Evolutionary conservation across 1,139 yeast genomes (phyloP).

Genomic region (Hansenula sp.): DNA sequence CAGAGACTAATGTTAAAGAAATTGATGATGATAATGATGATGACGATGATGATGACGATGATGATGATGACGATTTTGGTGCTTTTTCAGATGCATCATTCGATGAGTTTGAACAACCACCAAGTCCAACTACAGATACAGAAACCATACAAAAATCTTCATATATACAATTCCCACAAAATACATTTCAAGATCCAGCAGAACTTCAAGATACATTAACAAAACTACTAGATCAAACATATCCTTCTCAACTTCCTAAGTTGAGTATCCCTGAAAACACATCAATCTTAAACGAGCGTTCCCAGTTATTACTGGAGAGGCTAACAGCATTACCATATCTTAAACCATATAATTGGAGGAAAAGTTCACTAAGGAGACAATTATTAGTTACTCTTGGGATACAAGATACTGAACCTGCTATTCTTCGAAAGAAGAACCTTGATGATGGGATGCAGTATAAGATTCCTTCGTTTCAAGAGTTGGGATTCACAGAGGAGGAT

Average conservation of each 20-base stretch:
- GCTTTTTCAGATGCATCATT: constrained; percentile 41
- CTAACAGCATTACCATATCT: constrained; percentile 39
- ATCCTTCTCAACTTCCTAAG: constrained; percentile 8
- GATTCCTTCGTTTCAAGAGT: constrained; percentile 9
- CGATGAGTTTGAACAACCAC: constrained; percentile 27
- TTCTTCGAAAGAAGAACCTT: constrained; percentile 5
- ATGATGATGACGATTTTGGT: constrained; percentile 36
- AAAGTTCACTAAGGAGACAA: constrained; percentile 52
- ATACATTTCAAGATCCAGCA: constrained; percentile 7
- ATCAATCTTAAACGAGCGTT: constrained; percentile 18
- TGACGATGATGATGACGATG: constrained; percentile 17
- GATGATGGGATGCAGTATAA: constrained; percentile 11
- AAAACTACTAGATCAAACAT: constrained; percentile 9
- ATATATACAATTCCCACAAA: constrained; percentile 12
- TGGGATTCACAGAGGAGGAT: constrained; percentile 10
- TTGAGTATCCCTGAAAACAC: constrained; percentile 7
- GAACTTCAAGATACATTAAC: constrained; percentile 8
- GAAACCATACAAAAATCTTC: neutral
- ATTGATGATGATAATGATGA: neutral
- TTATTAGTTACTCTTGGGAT: constrained; percentile 53
- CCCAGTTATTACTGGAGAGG: constrained; percentile 25
- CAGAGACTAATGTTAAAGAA: too few relatives aligned
- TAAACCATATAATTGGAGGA: constrained; percentile 54
- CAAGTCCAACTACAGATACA: constrained; percentile 1
- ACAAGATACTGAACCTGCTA: constrained; percentile 38